Conservation (phyloP, 805 yeast genomes). For the Yarrowia sp. region DNA sequence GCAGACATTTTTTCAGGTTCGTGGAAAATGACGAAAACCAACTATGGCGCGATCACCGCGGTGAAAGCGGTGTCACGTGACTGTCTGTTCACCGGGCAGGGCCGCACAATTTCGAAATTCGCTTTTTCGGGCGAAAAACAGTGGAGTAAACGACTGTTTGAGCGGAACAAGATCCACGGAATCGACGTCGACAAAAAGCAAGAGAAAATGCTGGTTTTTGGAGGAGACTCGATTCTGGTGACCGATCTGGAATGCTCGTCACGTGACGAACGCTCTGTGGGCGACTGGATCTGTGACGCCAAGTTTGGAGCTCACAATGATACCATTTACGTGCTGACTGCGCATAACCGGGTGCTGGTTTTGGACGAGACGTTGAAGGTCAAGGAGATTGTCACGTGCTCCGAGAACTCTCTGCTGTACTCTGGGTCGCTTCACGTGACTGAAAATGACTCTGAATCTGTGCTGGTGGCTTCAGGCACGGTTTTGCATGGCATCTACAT, state of each 20-base stretch:
- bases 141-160: constrained; percentile 58
- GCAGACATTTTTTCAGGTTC: not conserved
- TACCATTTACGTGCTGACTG: constrained; percentile 65
- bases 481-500: constrained; percentile 86
- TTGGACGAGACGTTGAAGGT: constrained; percentile 48
- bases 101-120: constrained; percentile 69
- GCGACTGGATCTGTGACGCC: constrained; percentile 82
- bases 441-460: constrained; percentile 46
- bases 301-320: constrained; percentile 56
- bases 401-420: constrained; percentile 82
- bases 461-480: constrained; percentile 84
- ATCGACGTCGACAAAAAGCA: constrained; percentile 55
- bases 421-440: constrained; percentile 74
- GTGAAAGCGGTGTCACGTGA: constrained; percentile 68
- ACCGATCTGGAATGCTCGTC: constrained; percentile 49
- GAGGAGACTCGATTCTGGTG: constrained; percentile 72
- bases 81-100: constrained; percentile 68
- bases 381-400: constrained; percentile 54
- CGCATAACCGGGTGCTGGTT: constrained; percentile 73
- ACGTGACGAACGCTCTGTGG: constrained; percentile 52
- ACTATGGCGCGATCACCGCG: constrained; percentile 52
- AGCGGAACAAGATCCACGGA: constrained; percentile 84
- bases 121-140: constrained; percentile 53
- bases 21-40: not conserved
- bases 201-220: constrained; percentile 57